These are phyloP conservation scores for Hortaea werneckii DNA, from an alignment of 2,329 filamentous ascomycete species.

Conservation along the genomic window DNA sequence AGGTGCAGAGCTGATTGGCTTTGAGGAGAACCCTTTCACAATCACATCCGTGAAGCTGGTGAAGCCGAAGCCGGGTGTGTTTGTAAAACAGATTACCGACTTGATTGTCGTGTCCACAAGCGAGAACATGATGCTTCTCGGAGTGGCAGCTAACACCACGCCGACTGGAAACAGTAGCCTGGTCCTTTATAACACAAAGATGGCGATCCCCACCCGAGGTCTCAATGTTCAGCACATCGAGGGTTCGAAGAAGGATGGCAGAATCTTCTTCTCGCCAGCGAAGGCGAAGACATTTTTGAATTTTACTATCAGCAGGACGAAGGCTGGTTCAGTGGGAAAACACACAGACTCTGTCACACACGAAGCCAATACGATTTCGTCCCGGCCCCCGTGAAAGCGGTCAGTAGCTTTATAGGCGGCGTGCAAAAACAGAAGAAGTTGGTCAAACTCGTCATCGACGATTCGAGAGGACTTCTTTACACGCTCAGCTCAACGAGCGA, in stretches of 20 bases:
- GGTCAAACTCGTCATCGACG: slow-evolving; percentile 73
- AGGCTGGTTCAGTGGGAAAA: slow-evolving; percentile 87
- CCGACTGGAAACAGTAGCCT: slow-evolving; percentile 60
- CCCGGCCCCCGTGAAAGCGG: slow-evolving; percentile 28
- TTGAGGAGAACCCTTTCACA: slow-evolving; percentile 76
- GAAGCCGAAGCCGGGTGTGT: slow-evolving; percentile 75
- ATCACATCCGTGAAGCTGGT: slow-evolving; percentile 89
- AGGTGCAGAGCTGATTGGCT: slow-evolving; percentile 85
- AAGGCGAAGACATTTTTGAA: slow-evolving; percentile 82
- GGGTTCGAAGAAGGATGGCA: slow-evolving; percentile 66
- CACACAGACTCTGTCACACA: slow-evolving; percentile 59
- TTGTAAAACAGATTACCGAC: slow-evolving; percentile 75
- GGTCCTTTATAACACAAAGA: slow-evolving; percentile 76
- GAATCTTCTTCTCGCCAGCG: slow-evolving; percentile 79
- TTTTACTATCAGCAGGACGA: slow-evolving; percentile 95
- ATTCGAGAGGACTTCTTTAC: slow-evolving; percentile 79
- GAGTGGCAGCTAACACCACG: slow-evolving; percentile 58
- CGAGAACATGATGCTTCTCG: slow-evolving; percentile 76
- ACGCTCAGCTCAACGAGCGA: slow-evolving; percentile 80
- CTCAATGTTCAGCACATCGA: slow-evolving; percentile 63
- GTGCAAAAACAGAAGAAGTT: slow-evolving; percentile 48
- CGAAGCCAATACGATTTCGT: slow-evolving; percentile 29
- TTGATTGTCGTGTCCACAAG: slow-evolving; percentile 83
- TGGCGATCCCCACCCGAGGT: slow-evolving; percentile 68
- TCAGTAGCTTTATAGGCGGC: slow-evolving; percentile 22